phyloP scores from a whole-genome alignment of 805 yeast species.

The Yarrowia sp. region DNA sequence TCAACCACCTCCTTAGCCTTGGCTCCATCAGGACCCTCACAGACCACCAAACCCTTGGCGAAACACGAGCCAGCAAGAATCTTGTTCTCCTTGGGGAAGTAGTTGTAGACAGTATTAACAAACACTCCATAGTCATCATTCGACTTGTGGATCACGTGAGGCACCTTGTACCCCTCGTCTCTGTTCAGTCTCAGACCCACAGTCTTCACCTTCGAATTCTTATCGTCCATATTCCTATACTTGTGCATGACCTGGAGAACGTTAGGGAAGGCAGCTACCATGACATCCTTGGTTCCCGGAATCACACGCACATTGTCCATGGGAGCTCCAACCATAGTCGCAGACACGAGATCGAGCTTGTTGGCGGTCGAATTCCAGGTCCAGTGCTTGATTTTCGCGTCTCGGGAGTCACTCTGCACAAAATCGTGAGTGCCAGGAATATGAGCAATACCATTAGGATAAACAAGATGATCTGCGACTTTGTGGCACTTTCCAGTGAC shows the following conservation, averaged over 20 bases:
- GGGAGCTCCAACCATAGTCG: conserved; percentile 23
- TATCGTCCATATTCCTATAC: conserved; percentile 5
- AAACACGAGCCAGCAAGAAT: conserved; percentile 23
- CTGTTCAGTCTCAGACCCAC: conserved; percentile 18
- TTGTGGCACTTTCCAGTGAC: conserved; percentile 15
- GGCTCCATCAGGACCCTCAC: conserved; percentile 19
- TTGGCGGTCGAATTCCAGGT: conserved; percentile 31
- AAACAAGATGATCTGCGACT: conserved; percentile 26
- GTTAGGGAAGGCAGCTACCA: conserved; percentile 33
- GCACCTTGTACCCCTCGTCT: conserved; percentile 18
- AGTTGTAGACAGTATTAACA: conserved; percentile 31
- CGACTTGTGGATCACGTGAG: conserved; percentile 31
- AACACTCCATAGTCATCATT: conserved; percentile 18
- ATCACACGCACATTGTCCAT: conserved; percentile 33
- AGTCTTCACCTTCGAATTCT: background rate
- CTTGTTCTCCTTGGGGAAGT: conserved; percentile 29
- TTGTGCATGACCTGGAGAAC: conserved; percentile 21
- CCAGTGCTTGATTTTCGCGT: conserved; percentile 33
- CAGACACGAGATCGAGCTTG: conserved; percentile 28
- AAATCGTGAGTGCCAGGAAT: conserved; percentile 26
- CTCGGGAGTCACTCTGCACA: conserved; percentile 25
- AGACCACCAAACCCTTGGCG: conserved; percentile 7
- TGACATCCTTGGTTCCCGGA: conserved; percentile 26
- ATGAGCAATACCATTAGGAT: conserved; percentile 28
- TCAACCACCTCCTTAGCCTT: background rate